These are phyloP conservation scores for Phlebiopsis flavidoalba DNA, from an alignment of 768 basidiomycete species.

Conservation along the genomic window DNA sequence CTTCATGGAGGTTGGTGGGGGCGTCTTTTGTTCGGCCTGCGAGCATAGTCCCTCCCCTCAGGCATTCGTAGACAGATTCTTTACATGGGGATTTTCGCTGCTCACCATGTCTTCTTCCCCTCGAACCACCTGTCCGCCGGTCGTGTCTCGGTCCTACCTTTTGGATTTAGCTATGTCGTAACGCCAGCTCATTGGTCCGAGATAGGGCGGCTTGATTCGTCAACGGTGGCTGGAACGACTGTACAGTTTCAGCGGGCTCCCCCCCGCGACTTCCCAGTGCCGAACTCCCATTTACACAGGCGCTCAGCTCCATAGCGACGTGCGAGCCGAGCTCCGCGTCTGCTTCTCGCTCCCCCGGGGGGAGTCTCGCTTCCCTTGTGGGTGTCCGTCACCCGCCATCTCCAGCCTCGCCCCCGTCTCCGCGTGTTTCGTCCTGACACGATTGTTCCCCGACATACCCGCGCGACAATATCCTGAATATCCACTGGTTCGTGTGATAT, in stretches of 20 bases:
- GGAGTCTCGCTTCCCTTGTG: too few relatives aligned
- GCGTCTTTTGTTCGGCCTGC: constrained; percentile 84
- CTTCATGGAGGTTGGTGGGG: constrained; percentile 91
- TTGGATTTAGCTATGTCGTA: constrained; percentile 4
- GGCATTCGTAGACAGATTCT: background rate
- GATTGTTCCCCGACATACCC: background rate
- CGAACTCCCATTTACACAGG: too few relatives aligned
- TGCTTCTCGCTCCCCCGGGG: background rate
- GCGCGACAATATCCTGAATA: background rate
- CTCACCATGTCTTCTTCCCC: constrained; percentile 16
- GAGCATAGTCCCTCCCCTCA: constrained; percentile 9
- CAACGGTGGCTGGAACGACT: background rate
- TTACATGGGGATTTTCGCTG: background rate
- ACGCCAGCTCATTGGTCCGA: constrained; percentile 1
- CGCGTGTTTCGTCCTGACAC: background rate
- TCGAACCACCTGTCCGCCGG: too few relatives aligned
- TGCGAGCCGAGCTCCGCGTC: background rate
- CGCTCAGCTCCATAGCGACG: background rate
- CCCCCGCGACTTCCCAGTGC: too few relatives aligned
- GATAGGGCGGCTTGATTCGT: background rate
- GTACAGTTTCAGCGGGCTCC: constrained; percentile 2
- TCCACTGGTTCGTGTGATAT: background rate
- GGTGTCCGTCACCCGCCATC: too few relatives aligned
- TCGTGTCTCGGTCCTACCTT: constrained; percentile 17
- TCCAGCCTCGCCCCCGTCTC: background rate